Evolutionary conservation across 2,329 filamentous ascomycete genomes (phyloP), one percentile per base, ranked within the genome.

Genomic region (Fusarium agapanthi): DNA sequence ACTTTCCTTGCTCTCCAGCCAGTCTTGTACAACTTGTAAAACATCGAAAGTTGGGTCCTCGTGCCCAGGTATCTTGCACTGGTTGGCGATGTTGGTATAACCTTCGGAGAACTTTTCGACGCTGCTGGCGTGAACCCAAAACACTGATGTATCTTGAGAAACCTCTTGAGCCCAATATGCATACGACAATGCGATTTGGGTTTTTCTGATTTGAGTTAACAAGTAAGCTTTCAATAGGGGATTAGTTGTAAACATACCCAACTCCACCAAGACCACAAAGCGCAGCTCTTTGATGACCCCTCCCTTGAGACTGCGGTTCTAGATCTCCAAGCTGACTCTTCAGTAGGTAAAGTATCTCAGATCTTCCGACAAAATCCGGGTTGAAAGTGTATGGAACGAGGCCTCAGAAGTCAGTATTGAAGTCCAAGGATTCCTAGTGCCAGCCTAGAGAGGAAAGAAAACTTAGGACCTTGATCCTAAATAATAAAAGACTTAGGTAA

Each of bases 51-150:
- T 64, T 0, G 77, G 56, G 8, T 80, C 59, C 7, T 80, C 61
- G 9, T 78, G 65, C 0, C 74, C 76, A 2, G 71, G 51, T 1
- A 84, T 73, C 3, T 75, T 73, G 38, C 78, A 75, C 5, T 64
- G 24, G 18, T 79, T 63, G 2, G 81, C 81, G n/a, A 84, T 83
- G 0, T 44, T 51, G 32, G 64, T 24, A n/a, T 80, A 83, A 0
- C 74, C 73, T 48, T 83, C 73, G 15, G 79, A 73, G n/a, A 83
- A 76, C 1, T 81, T 77, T 4, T 77, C 78, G 1, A 56, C 37
- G 6, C 70, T 81, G 7, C 67, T 75, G 1, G 79, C 80, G 63
- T 82, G 78, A 3, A 83, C 68, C 81, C 81, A 83, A 50, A 83
- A 82, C 3, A 81, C 68, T 22, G 79, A 81, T 0, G 32, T 53